Base-by-base conservation (phyloP, 2,329 filamentous ascomycete species). In the Fusarium dlaminii region DNA sequence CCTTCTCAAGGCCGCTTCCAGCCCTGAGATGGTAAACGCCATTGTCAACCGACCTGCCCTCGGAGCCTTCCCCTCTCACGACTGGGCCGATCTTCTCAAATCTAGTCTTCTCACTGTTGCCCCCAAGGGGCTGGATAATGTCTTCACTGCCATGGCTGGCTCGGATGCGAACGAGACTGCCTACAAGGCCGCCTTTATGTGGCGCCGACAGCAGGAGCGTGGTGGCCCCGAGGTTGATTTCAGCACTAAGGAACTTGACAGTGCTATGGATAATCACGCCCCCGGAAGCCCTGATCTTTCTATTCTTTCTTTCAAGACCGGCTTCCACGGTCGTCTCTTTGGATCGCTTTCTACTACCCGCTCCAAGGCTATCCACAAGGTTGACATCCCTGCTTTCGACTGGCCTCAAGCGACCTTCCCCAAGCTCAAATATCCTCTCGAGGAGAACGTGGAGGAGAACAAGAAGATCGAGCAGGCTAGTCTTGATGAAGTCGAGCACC, bases 141-240 rank as follows among this genome's bases (percentile, higher is more conserved):
- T 98, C 77, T 97, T 97, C 86, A 98, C 95, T 24, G 94, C 92
- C 74, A 93, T 94, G 87, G 90, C 94, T 61, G 95, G 95, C 70
- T 97, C 94, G 27, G 95, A 98, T 80, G 95, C 95, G 83, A 98
- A 98, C 85, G 95, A 98, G 86, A 93, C 94, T 39, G 95, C 95
- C 48, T 98, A 94, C 90, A 98, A 98, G 86, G 95, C 95, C 14
- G 95, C 95, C 56, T 98, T 98, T 86, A 98, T 98, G 92, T 97
- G 92, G 89, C 92, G 92, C 80, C 91, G 93, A 55, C 93, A 94
- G 83, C 88, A 91, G 73, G 90, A 96, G 84, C 93, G 95, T 70
- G 94, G 94, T 75, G 94, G 94, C 13, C 86, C 90, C 51, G 83
- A 92, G 42, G 93, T 92, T 63, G 93, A 96, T 66, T 97, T 97